phyloP scores from a whole-genome alignment of 331 rosid genomes.

The Arachis monticola region DNA sequence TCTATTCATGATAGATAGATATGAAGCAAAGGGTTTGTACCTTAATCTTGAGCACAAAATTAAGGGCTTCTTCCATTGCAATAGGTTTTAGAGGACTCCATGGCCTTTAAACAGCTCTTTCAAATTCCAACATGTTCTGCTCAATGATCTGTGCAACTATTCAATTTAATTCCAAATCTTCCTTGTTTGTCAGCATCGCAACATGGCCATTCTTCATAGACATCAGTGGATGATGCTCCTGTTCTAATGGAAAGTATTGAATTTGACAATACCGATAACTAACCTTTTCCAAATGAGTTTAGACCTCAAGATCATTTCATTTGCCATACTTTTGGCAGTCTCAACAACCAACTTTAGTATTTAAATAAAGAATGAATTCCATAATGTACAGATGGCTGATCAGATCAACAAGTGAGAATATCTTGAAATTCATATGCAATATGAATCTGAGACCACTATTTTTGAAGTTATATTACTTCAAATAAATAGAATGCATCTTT shows the following conservation, averaged over 20 bases:
- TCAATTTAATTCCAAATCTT: neutral
- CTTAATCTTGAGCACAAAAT: too few relatives aligned
- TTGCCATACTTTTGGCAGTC: neutral
- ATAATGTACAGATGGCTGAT: neutral
- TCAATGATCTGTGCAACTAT: neutral
- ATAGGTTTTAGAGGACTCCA: too few relatives aligned
- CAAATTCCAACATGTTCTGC: neutral
- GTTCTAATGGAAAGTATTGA: neutral
- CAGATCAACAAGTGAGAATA: neutral
- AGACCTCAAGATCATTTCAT: neutral
- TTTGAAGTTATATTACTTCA: neutral
- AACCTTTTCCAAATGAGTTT: neutral
- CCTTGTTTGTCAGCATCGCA: neutral
- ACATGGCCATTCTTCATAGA: neutral
- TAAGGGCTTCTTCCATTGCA: too few relatives aligned
- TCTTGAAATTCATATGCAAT: neutral
- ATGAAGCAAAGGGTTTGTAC: too few relatives aligned
- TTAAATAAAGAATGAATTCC: neutral
- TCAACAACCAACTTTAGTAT: neutral
- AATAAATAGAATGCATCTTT: neutral
- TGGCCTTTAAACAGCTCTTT: too few relatives aligned
- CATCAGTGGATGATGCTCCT: too few relatives aligned
- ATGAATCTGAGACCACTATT: conserved; percentile 8
- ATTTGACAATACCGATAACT: neutral
- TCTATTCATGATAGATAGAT: too few relatives aligned